Evolutionary conservation across 2,329 filamentous ascomycete genomes (phyloP), one percentile per base, ranked within the genome.

Genomic region (Leptographium radiaticola): DNA sequence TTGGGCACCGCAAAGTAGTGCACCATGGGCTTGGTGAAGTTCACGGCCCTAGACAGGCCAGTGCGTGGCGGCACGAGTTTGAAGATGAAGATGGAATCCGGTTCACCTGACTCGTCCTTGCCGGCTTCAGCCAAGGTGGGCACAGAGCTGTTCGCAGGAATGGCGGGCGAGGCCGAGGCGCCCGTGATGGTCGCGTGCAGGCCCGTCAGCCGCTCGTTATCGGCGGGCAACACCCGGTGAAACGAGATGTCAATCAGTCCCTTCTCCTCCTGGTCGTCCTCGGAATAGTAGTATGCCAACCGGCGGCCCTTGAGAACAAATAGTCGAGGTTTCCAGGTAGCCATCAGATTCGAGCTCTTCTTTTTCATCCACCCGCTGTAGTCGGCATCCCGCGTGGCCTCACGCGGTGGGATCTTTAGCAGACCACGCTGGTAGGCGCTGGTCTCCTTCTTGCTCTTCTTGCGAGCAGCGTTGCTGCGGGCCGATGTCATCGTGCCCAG

Each of bases 361-460:
- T 98, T 98, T 75, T 93, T 97, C 93, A 98, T 98, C 93, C 93
- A 98, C 1, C 93, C 93, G 63, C 85, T 91, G 67, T 95, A 97
- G 64, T 98, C 91, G 53, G 89, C 91, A 57, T 81, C 83, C 57
- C 82, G 73, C 68, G 95, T 93, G 57, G 91, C 89, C 65, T 95
- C 88, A 53, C 82, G 75, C 0, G 93, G 93, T 0, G 80, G 72
- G 56, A 91, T 86, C 68, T 90, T 89, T 61, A 87, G 79, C 43
- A 97, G 71, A 0, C 93, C 93, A 34, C 87, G 84, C 18, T 84
- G 87, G 68, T 97, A 98, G 1, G 93, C 93, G 63, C 90, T 96
- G 0, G 93, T 98, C 55, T 89, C 84, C 66, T 97, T 94, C 72
- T 98, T 98, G 51, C 83, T 81, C 69, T 91, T 90, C 77, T 84